Percentiles rank a stretch among this genome's conserved stretches.
phyloP scores from a whole-genome alignment of 345 rosid species.

The Sonneratia caseolaris region DNA sequence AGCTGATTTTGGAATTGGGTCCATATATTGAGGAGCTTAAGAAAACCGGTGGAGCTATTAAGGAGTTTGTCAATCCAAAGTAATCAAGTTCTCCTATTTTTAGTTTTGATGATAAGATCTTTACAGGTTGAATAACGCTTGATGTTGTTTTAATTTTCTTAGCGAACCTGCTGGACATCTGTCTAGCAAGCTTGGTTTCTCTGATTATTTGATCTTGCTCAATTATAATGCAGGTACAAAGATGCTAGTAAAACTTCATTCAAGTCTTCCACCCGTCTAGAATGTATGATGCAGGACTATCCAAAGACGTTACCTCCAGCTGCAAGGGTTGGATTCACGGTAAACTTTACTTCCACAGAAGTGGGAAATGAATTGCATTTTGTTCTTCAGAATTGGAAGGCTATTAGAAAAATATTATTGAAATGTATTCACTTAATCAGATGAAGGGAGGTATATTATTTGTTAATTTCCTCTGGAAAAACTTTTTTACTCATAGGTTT shows the following conservation, averaged over 20 bases:
- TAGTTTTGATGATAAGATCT: not conserved
- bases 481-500: conserved; percentile 32
- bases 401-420: not conserved
- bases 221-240: conserved; percentile 55
- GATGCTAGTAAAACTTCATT: conserved; percentile 83
- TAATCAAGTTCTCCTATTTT: conserved; percentile 23
- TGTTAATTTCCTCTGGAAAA: conserved; percentile 3
- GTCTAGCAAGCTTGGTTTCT: not conserved
- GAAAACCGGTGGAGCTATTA: conserved; percentile 84
- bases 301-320: conserved; percentile 87
- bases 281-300: conserved; percentile 99
- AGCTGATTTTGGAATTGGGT: conserved; percentile 84
- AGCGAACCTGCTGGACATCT: not conserved
- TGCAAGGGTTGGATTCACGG: conserved; percentile 88
- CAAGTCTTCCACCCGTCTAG: conserved; percentile 85
- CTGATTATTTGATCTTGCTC: not conserved
- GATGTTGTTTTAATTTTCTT: not conserved
- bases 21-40: conserved; percentile 77
- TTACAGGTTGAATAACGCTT: not conserved
- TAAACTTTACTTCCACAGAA: conserved; percentile 22
- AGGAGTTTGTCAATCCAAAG: conserved; percentile 99
- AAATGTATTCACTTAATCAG: not conserved
- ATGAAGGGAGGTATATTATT: not conserved
- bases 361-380: conserved; percentile 1
- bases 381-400: not conserved